Evolutionary conservation across 2,329 filamentous ascomycete genomes (phyloP), one percentile per base, ranked within the genome.

Genomic region (Aulographum hederae): DNA sequence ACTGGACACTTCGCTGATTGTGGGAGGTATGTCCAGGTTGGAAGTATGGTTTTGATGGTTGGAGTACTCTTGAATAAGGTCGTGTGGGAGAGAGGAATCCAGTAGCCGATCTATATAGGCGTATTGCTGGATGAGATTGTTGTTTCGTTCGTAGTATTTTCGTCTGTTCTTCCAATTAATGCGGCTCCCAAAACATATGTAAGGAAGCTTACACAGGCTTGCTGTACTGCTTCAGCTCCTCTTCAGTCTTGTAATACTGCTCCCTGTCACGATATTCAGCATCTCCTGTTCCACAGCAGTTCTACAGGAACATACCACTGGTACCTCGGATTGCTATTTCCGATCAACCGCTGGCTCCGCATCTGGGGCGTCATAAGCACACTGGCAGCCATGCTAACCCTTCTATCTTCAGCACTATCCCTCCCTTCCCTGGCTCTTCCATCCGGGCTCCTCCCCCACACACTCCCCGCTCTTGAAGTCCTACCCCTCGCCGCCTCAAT

Each of bases 81-180:
- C 76, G 47, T 92, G 85, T 2, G 85, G 85, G n/a, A 93, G 69
- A 18, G 81, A 85, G 6, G 82, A 93, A 54, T 93, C 84, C 38
- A 95, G 66, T 34, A 95, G 62, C 32, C 77, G 71, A 54, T 94
- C 86, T 43, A 94, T 93, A 51, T 91, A 94, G 39, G 91, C 64
- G 51, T 94, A 95, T 50, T 92, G 78, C 51, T 89, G 79, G 36
- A 95, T 73, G 27, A 94, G 63, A 42, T 75, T 73, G 55, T 95
- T 95, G 47, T 75, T 86, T 27, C 80, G 72, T 59, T 91, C 76
- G 47, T 95, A 92, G 57, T 93, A 94, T 46, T 75, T 48, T 29
- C 84, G 78, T 37, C 71, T 76, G 15, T 28, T 28, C 16, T 28
- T 28, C 4, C 4, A 5, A 20, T n/a, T 28, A 30, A 30, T 20